phyloP scores from a whole-genome alignment of 2,329 filamentous ascomycete genomes.

The Fusarium equiseti region DNA sequence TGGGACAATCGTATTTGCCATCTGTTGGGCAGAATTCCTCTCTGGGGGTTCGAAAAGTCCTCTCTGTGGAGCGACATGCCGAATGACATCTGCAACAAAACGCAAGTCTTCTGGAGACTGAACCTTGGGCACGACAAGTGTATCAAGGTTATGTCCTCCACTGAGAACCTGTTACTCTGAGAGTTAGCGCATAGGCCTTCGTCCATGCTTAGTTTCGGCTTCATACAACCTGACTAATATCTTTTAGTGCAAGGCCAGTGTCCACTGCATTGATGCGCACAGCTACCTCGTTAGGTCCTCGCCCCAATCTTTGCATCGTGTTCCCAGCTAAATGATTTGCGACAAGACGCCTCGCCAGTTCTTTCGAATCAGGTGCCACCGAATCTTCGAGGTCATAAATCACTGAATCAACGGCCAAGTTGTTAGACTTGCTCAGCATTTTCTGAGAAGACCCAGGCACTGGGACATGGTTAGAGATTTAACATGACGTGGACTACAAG shows the following conservation, averaged over 20 bases:
- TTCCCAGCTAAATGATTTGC: neutral
- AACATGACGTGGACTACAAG: too few species aligned
- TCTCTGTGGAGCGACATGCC: neutral
- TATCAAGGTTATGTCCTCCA: neutral
- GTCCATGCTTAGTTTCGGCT: too few species aligned
- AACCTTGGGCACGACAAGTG: constrained; percentile 2
- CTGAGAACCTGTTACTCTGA: too few species aligned
- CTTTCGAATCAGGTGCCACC: neutral
- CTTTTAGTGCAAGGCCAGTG: neutral
- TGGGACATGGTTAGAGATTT: neutral
- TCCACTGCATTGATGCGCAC: neutral
- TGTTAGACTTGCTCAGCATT: constrained; percentile 14
- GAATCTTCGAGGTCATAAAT: constrained; percentile 30
- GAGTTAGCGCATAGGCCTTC: too few species aligned
- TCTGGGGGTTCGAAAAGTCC: too few species aligned
- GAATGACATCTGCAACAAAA: neutral
- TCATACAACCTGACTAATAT: neutral
- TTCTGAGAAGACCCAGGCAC: constrained; percentile 21
- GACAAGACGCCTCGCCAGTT: neutral
- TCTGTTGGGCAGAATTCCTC: too few species aligned
- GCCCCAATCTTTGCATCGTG: neutral
- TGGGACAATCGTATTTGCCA: too few species aligned
- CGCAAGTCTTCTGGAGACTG: neutral
- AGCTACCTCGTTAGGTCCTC: neutral
- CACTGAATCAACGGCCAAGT: constrained; percentile 1